These are phyloP conservation scores for Phanerochaete sordida DNA, from an alignment of 768 basidiomycete genomes.

Conservation along the genomic window DNA sequence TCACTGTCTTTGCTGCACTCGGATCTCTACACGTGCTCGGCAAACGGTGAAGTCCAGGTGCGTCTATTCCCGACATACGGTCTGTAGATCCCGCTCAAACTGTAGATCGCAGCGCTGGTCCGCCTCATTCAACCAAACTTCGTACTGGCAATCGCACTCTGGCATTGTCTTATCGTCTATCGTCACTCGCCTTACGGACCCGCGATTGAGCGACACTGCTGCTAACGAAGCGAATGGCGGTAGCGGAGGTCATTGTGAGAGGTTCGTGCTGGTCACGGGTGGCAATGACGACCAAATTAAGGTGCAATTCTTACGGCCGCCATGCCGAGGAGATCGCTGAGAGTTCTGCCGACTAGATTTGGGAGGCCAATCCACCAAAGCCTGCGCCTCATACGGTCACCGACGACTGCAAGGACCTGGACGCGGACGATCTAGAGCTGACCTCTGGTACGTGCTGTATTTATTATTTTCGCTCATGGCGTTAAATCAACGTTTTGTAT, in stretches of 20 bases:
- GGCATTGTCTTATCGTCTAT: slow-evolving; percentile 83
- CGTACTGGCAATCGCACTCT: slow-evolving; percentile 77
- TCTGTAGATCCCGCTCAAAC: not conserved
- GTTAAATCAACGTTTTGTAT: not conserved
- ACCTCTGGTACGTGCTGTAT: slow-evolving; percentile 10
- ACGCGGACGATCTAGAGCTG: slow-evolving; percentile 6
- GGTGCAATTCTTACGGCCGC: slow-evolving; percentile 35
- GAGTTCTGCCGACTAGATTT: slow-evolving; percentile 26
- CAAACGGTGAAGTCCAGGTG: slow-evolving; percentile 67
- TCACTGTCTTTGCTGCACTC: slow-evolving; percentile 67
- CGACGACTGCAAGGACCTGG: not conserved
- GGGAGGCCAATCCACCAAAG: slow-evolving; percentile 32
- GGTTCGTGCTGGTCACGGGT: slow-evolving; percentile 62
- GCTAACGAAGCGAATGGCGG: not conserved
- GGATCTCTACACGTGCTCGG: slow-evolving; percentile 47
- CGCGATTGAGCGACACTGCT: not conserved
- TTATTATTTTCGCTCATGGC: slow-evolving; percentile 8
- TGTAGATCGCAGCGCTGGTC: slow-evolving; percentile 63
- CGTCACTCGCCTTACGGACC: slow-evolving; percentile 33
- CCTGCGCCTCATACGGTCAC: slow-evolving; percentile 3
- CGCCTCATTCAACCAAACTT: slow-evolving; percentile 78
- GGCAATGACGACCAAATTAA: slow-evolving; percentile 86
- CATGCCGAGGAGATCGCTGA: not conserved
- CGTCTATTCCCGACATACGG: not conserved
- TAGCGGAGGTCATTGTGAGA: slow-evolving; percentile 9